phyloP scores from a whole-genome alignment of 148 eudicot genomes.

The Rhododendron molle region DNA sequence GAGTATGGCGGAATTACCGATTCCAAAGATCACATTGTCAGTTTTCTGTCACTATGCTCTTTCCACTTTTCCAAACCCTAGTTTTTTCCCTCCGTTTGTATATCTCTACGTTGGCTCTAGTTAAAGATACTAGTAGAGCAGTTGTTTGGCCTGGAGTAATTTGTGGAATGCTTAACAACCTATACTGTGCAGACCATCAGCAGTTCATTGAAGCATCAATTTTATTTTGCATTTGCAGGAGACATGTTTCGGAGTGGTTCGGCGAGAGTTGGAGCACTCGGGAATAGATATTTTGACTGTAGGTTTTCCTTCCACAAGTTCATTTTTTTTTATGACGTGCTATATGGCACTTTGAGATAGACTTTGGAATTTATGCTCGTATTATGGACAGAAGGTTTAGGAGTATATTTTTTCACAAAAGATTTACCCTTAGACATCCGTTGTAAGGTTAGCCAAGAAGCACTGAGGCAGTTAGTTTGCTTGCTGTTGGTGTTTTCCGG shows the following conservation, averaged over 20 bases:
- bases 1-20: slow-evolving; percentile 54
- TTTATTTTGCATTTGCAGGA: slow-evolving; percentile 51
- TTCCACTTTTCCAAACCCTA: neutral
- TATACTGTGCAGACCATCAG: neutral
- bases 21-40: slow-evolving; percentile 68
- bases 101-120: neutral
- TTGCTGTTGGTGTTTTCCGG: neutral
- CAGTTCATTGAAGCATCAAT: neutral
- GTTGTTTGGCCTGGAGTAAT: neutral
- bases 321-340: neutral
- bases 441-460: neutral
- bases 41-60: neutral
- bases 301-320: neutral
- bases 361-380: neutral
- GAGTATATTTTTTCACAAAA: neutral
- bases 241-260: slow-evolving; percentile 55
- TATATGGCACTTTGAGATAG: neutral
- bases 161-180: neutral
- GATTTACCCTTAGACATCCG: neutral
- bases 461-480: neutral
- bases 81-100: neutral
- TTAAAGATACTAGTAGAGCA: neutral
- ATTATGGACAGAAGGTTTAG: neutral
- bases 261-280: slow-evolving; percentile 73
- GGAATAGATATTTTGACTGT: slow-evolving; percentile 50